phyloP scores from a whole-genome alignment of 2,329 filamentous ascomycete genomes.

The Xenosphaeropsis pyriputrescens region DNA sequence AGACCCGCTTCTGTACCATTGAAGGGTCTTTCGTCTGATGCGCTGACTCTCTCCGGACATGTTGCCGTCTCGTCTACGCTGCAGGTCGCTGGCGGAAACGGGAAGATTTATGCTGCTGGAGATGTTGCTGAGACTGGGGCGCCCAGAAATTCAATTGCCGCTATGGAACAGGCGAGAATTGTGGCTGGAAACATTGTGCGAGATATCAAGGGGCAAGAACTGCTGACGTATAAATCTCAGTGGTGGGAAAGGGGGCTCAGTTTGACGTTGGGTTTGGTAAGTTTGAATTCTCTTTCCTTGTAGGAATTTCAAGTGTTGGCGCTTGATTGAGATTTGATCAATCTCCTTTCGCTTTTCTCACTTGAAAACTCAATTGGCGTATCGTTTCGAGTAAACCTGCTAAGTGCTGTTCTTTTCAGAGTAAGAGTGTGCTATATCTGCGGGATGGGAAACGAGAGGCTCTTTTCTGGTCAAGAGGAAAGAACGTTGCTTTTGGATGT shows the following conservation, averaged over 20 bases:
- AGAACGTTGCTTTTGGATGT: not conserved
- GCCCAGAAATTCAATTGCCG: constrained; percentile 39
- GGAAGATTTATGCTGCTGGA: constrained; percentile 46
- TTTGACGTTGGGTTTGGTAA: not conserved
- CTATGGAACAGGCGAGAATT: constrained; percentile 33
- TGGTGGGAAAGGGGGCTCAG: not conserved
- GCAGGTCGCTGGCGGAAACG: not conserved
- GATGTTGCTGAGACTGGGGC: constrained; percentile 41
- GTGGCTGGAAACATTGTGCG: constrained; percentile 39
- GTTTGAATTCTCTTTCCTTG: not conserved
- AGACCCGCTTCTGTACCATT: not conserved
- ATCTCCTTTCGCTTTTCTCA: too few species aligned
- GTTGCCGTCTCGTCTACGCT: not conserved
- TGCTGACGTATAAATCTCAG: not conserved
- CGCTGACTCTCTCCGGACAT: not conserved
- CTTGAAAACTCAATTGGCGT: not conserved
- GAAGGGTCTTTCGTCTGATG: not conserved
- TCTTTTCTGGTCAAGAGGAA: not conserved
- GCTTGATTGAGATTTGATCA: not conserved
- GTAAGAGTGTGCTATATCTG: constrained; percentile 11
- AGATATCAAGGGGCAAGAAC: constrained; percentile 5
- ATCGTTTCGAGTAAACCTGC: too few species aligned
- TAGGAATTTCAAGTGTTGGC: not conserved
- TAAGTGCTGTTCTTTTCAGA: too few species aligned
- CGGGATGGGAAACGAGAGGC: not conserved